A percentile compares a stretch with the other conserved stretches of the same genome.
These are phyloP conservation scores for Tilletiopsis washingtonensis DNA, from an alignment of 1,284 basidiomycete species.

Conservation along the genomic window DNA sequence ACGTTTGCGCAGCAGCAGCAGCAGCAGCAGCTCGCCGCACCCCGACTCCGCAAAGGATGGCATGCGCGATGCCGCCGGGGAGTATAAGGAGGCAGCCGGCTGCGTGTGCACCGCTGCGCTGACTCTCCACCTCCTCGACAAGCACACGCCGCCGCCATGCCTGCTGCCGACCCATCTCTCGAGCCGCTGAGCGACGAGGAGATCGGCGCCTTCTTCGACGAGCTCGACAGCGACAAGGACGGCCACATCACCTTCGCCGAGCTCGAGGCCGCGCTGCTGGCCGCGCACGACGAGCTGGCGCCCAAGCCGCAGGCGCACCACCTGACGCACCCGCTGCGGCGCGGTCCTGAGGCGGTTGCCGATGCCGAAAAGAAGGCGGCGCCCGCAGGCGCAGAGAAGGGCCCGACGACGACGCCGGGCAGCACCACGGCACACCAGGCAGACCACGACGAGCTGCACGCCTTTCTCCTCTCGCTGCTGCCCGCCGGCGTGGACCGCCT, in stretches of 20 bases:
- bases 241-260: slow-evolving; percentile 5
- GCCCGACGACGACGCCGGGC: too few relatives aligned
- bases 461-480: slow-evolving; percentile 6
- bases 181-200: slow-evolving; percentile 5
- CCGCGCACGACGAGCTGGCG: slow-evolving; percentile 4
- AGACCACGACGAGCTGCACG: slow-evolving; percentile 1
- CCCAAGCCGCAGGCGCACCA: slow-evolving; percentile 3
- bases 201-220: slow-evolving; percentile 5
- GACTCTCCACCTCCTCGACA: too few relatives aligned
- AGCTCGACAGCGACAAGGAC: slow-evolving; percentile 3
- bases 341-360: neutral
- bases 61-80: too few relatives aligned
- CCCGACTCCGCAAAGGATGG: too few relatives aligned
- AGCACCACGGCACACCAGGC: too few relatives aligned
- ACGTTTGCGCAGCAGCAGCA: too few relatives aligned
- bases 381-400: neutral
- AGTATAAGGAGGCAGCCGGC: too few relatives aligned
- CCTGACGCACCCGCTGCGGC: neutral
- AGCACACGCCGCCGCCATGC: too few relatives aligned
- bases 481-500: neutral
- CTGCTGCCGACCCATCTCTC: too few relatives aligned
- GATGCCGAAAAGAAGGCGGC: neutral
- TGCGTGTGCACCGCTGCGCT: too few relatives aligned
- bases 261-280: slow-evolving; percentile 3
- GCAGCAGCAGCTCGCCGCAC: too few relatives aligned